Base-by-base conservation (phyloP, 495 filamentous ascomycete genomes). In the Penicillium longicatenatum region DNA sequence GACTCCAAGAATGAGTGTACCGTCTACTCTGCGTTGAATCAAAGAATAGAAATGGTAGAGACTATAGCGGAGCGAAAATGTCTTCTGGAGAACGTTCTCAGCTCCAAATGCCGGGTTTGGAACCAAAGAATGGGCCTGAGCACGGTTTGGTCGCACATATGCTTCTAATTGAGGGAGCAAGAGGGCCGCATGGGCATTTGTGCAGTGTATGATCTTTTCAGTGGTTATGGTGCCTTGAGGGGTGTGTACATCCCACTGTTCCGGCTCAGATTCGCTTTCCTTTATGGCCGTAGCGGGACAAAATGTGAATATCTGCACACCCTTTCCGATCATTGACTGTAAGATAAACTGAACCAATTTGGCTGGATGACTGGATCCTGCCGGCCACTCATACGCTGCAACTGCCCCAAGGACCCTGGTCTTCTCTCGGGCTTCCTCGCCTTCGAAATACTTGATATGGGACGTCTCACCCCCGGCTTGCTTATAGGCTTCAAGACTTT, bases 341-440 rank as follows among this genome's bases (percentile, higher is more conserved):
- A 73, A 57, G 14, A 73, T 55, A 20, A 67, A 73, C 4, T 73
- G 70, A 0, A 66, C 60, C 21, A 73, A 54, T 30, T 73, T 73
- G 8, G 66, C 70, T 1, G 70, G 68, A 37, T 73, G 68, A 11
- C 60, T 67, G 6, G 70, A 73, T 3, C 63, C 70, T 12, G 66
- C 70, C 4, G 70, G 64, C 68, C 68, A 73, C 45, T 70, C 68
- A 30, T 73, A 73, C 20, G 70, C 70, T 20, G 70, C 66, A n/a
- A 67, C 26, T 1, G 70, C 68, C 2, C 47, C 61, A 4, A 48
- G 55, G 6, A 72, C 56, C 54, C 54, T 62, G 1, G 69, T 72
- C 39, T 54, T 61, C 6, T 47, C 43, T 41, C 62, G 55, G 0
- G 70, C 68, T 8, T 70, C 58, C 17, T 57, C 29, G 7, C 63